Evolutionary conservation across 1,284 basidiomycete genomes (phyloP).

Genomic region (Filobasidium uniguttulatum): DNA sequence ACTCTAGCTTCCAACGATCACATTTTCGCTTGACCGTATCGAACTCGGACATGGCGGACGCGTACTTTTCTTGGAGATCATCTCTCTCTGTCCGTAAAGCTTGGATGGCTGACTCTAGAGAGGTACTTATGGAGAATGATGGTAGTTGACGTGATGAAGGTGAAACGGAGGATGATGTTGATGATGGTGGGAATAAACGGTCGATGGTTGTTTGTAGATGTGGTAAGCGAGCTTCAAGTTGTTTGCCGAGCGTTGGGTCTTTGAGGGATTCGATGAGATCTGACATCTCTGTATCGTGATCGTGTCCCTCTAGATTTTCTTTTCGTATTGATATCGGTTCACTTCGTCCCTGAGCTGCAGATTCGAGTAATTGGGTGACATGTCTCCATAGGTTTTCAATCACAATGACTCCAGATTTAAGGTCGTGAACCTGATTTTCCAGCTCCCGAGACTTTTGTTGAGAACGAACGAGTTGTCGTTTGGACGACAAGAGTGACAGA

Average conservation of each 20-base stretch:
- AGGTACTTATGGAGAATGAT: neutral
- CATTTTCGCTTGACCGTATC: neutral
- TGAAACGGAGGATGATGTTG: neutral
- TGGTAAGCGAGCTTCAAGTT: neutral
- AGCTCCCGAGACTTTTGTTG: neutral
- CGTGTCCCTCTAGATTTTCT: too few species aligned
- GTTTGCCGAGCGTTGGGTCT: neutral
- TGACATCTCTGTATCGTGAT: neutral
- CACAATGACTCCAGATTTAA: neutral
- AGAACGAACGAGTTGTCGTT: constrained; percentile 3
- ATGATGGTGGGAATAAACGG: neutral
- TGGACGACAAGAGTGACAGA: constrained; percentile 2
- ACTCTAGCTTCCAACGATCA: neutral
- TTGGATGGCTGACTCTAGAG: neutral
- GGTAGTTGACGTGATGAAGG: too few species aligned
- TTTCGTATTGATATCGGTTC: neutral
- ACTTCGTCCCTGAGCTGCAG: neutral
- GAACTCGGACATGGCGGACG: neutral
- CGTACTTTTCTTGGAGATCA: neutral
- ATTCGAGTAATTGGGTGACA: neutral
- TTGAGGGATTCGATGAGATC: neutral
- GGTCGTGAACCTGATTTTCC: neutral
- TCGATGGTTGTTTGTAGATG: neutral
- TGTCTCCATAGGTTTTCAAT: neutral
- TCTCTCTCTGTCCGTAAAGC: neutral